These are phyloP conservation scores for Phtheirospermum japonicum DNA, from an alignment of 257 asterid genomes.

Conservation along the genomic window DNA sequence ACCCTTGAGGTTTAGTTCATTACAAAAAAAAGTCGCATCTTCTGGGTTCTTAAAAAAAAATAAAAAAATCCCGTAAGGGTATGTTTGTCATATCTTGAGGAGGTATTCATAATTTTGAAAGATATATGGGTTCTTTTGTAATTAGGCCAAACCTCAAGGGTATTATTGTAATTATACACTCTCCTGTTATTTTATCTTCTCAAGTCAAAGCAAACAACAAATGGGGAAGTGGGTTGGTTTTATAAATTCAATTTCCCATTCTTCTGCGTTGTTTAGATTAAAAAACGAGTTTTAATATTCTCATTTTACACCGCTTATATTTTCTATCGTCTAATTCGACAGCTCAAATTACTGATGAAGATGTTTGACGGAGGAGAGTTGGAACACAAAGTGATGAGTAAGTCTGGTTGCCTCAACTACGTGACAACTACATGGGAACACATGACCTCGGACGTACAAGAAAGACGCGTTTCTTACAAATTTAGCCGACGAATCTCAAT, in stretches of 20 bases:
- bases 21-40: too few relatives aligned
- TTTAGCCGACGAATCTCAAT: conserved; percentile 61
- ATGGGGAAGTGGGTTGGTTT: not conserved
- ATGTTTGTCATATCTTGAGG: not conserved
- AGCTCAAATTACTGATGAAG: conserved; percentile 60
- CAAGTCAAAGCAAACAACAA: not conserved
- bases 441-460: conserved; percentile 36
- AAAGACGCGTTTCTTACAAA: conserved; percentile 63
- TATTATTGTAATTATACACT: not conserved
- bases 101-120: not conserved
- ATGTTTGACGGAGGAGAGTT: conserved; percentile 80
- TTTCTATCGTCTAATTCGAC: conserved; percentile 24
- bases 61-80: not conserved
- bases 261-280: not conserved
- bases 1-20: too few relatives aligned
- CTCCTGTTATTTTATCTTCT: too few relatives aligned
- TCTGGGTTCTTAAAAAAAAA: not conserved
- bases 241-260: not conserved
- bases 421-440: conserved; percentile 59
- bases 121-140: not conserved
- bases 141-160: not conserved
- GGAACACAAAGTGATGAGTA: conserved; percentile 74
- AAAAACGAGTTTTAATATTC: not conserved
- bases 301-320: conserved; percentile 7
- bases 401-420: conserved; percentile 74